Conservation (phyloP, 441 rosid species). For the Raphanus hybrid region DNA sequence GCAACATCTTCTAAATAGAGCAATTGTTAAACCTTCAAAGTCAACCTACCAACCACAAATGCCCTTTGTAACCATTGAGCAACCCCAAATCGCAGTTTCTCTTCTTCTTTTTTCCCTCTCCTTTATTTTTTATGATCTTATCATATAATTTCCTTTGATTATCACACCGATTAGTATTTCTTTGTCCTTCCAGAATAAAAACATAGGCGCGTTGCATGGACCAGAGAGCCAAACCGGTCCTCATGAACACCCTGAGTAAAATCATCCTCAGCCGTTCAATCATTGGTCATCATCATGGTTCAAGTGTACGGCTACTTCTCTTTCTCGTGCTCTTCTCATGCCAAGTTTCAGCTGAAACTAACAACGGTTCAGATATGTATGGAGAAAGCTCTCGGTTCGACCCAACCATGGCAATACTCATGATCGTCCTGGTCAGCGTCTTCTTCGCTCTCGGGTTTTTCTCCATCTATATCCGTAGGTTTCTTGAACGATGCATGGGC, state of each 20-base stretch:
- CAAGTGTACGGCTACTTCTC: conserved; percentile 1
- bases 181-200: neutral
- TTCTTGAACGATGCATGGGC: conserved; percentile 40
- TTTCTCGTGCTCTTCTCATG: conserved; percentile 17
- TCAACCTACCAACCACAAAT: conserved; percentile 31
- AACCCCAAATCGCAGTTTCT: conserved; percentile 30
- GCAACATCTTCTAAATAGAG: conserved; percentile 34
- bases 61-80: conserved; percentile 18
- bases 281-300: conserved; percentile 30
- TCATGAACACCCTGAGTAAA: conserved; percentile 18
- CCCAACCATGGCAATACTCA: conserved; percentile 60
- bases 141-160: no score
- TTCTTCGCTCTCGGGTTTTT: conserved; percentile 64
- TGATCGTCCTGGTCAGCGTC: conserved; percentile 50
- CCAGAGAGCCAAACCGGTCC: conserved; percentile 29
- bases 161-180: neutral
- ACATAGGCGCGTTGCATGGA: conserved; percentile 27
- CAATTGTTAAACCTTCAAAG: conserved; percentile 36
- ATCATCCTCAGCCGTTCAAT: conserved; percentile 14
- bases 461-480: conserved; percentile 62
- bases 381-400: conserved; percentile 46
- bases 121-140: no score
- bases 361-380: conserved; percentile 17
- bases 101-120: neutral
- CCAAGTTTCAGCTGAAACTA: conserved; percentile 18